Evolutionary conservation across 2,329 filamentous ascomycete species (phyloP), one percentile per base, ranked within the genome.

Genomic region (Beauveria caledonica): DNA sequence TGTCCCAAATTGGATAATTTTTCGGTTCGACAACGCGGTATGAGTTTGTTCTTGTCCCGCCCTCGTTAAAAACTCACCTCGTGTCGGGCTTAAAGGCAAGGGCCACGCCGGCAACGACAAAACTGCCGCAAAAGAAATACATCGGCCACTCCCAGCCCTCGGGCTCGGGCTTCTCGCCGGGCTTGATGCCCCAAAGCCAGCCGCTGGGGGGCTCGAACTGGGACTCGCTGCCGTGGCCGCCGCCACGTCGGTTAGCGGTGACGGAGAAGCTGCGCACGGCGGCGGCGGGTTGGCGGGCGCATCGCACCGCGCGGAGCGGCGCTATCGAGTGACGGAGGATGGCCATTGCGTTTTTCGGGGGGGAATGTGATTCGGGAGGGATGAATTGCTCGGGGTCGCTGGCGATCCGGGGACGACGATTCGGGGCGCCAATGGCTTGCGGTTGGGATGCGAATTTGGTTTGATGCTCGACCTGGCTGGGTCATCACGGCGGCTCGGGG

Each of bases 71-170:
- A 63, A 91, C 92, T 79, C 82, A 99, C 94, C 91, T 96, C 65
- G 93, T 97, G 82, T 99, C 94, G 58, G 94, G 94, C 86, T 97
- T 97, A 74, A 94, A 97, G 64, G 90, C 91, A 78, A 96, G 91
- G 66, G 89, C 90, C 66, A 97, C 80, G 63, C 84, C 85, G 59
- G 86, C 87, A 65, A 91, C 80, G 29, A 85, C 76, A 70, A 96
- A 77, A 70, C 86, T 88, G 73, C 87, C 89, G 76, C 96, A 92
- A 54, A 92, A 92, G 73, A 89, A 90, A 73, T 88, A 88, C 80
- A 88, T 92, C 60, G 92, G 77, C 66, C 81, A 86, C 82, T 99
- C 94, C 94, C 94, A 99, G 57, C 93, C 94, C 79, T 99, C 94
- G 75, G 91, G 89, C 83, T 95, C 86, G 72, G 90, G 86, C 81